A percentile compares a stretch with the other conserved stretches of the same genome.
Conservation (phyloP, 169 alveolate species). For the Plasmodium relictum region DNA sequence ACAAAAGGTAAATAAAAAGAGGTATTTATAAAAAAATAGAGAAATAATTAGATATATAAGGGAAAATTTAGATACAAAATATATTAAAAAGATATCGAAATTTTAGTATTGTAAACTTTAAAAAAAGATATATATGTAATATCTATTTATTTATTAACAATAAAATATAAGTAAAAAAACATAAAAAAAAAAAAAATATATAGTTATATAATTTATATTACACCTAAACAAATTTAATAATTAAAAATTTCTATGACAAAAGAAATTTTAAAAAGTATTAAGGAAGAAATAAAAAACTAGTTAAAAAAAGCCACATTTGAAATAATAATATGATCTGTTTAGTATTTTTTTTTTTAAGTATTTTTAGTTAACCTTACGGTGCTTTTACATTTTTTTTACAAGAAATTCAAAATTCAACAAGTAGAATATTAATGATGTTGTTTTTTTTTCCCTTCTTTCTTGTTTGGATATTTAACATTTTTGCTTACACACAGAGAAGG, state of each 20-base stretch:
- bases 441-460: constrained; percentile 26
- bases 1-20: not conserved
- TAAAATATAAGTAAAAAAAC: not conserved
- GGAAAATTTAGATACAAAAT: not conserved
- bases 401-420: not conserved
- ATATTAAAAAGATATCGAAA: not conserved
- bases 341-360: constrained; percentile 9
- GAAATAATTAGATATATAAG: not conserved
- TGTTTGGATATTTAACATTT: constrained; percentile 8
- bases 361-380: not conserved
- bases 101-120: not conserved
- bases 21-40: not conserved
- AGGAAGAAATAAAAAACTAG: constrained; percentile 7
- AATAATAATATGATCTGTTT: constrained; percentile 14
- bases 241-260: constrained; percentile 13
- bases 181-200: not conserved
- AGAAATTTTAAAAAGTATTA: constrained; percentile 1
- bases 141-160: not conserved
- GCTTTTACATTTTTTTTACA: not conserved
- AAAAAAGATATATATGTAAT: not conserved
- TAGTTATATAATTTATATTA: not conserved
- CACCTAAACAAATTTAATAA: constrained; percentile 7
- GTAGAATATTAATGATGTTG: constrained; percentile 13
- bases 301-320: constrained; percentile 14
- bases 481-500: constrained; percentile 7